These are phyloP conservation scores for Candida maltosa DNA, from an alignment of 805 yeast species.

Conservation along the genomic window DNA sequence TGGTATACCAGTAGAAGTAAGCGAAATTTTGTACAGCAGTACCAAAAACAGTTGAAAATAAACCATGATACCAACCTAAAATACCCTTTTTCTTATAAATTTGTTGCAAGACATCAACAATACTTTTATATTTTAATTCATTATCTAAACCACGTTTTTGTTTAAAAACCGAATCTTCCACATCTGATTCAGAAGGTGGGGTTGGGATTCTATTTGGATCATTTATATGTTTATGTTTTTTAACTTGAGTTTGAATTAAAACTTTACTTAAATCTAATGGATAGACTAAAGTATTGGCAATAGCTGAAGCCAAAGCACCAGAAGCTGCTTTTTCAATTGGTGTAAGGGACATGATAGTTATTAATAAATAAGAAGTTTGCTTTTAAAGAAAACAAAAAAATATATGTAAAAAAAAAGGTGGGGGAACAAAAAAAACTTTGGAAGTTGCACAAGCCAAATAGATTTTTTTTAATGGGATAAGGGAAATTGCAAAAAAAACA, in stretches of 20 bases:
- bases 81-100: slow-evolving; percentile 61
- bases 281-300: slow-evolving; percentile 76
- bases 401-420: no score
- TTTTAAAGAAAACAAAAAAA: no score
- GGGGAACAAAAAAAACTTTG: no score
- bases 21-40: slow-evolving; percentile 77
- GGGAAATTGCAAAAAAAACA: no score
- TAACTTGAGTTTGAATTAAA: slow-evolving; percentile 67
- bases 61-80: slow-evolving; percentile 69
- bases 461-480: no score
- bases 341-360: slow-evolving; percentile 52
- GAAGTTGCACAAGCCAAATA: no score
- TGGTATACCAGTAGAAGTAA: slow-evolving; percentile 84
- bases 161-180: slow-evolving; percentile 17
- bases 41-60: slow-evolving; percentile 63
- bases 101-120: slow-evolving; percentile 59
- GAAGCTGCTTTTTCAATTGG: slow-evolving; percentile 77
- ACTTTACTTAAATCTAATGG: slow-evolving; percentile 81
- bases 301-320: slow-evolving; percentile 78
- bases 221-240: slow-evolving; percentile 13
- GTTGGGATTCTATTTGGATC: slow-evolving; percentile 4
- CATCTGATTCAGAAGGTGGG: slow-evolving; percentile 11
- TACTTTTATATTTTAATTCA: slow-evolving; percentile 46
- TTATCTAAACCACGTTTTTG: slow-evolving; percentile 4
- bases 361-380: no score